Evolutionary conservation across 2,329 filamentous ascomycete genomes (phyloP), one percentile per base, ranked within the genome.

Genomic region (Aspergillus sp.): DNA sequence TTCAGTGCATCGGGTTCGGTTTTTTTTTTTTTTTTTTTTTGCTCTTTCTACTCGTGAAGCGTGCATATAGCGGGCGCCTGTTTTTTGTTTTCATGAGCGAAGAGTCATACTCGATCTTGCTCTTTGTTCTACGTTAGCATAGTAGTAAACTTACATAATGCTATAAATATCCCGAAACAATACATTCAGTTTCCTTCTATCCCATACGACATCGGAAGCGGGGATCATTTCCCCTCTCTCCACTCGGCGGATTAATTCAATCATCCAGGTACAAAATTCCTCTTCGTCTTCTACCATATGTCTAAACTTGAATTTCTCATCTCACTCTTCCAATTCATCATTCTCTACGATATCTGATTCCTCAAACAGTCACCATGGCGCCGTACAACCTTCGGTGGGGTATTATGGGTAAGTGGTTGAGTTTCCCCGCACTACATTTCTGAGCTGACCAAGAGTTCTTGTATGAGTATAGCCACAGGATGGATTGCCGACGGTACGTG

Each of bases 381-480:
- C 56, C 63, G 33, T 60, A 68, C 51, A 68, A 65, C 50, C 52
- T 70, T 22, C 62, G 65, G 44, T 73, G 70, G 70, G 70, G 70
- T 54, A 72, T 73, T 48, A 63, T 73, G 58, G 68, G 68, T 71
- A 62, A 51, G 66, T 49, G 64, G 47, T 51, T 15, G 13, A 42
- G 15, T 25, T 42, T 33, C 17, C 44, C 19, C 23, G 27, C 13
- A 15, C 22, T 25, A n/a, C 44, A 25, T 19, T 47, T 41, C 35
- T 32, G 12, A 41, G 37, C 32, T 38, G n/a, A 17, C 43, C 37
- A 22, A 51, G 45, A 48, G 56, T 62, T 35, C 12, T 12, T 10
- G 7, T 38, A 30, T n/a, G 3, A 46, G 20, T 49, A 49, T 53
- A 74, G 71, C 71, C 52, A 74, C 71, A 10, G 71, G 71, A 43